Evolutionary conservation across 2,329 filamentous ascomycete genomes (phyloP).

Genomic region (Fusarium concolor): DNA sequence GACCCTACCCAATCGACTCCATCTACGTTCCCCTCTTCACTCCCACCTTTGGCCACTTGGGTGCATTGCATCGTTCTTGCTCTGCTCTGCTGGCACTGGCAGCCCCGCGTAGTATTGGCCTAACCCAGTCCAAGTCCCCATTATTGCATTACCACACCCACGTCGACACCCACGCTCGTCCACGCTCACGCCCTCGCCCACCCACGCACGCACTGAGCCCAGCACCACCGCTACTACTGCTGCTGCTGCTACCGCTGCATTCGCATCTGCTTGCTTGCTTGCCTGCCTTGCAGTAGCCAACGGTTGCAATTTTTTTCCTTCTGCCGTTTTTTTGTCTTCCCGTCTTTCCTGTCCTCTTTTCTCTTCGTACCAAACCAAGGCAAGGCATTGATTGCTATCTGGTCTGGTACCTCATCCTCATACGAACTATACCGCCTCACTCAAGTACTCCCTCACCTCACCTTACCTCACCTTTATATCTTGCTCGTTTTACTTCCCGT

Average conservation of each 20-base stretch:
- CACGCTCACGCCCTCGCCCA: no score
- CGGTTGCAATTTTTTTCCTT: constrained; percentile 37
- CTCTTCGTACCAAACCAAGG: constrained; percentile 13
- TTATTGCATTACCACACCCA: constrained; percentile 34
- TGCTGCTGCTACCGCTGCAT: constrained; percentile 9
- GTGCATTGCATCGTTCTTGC: constrained; percentile 46
- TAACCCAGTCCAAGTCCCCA: constrained; percentile 21
- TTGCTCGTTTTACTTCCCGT: constrained; percentile 18
- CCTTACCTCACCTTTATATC: neutral
- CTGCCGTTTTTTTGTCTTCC: constrained; percentile 43
- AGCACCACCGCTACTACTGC: constrained; percentile 39
- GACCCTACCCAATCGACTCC: constrained; percentile 33
- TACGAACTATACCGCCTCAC: constrained; percentile 23
- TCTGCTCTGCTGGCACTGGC: constrained; percentile 37
- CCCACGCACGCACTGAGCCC: constrained; percentile 30
- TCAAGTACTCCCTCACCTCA: constrained; percentile 15
- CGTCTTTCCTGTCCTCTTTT: constrained; percentile 32
- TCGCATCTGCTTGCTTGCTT: constrained; percentile 28
- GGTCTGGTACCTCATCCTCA: constrained; percentile 29
- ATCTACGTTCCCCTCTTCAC: constrained; percentile 33
- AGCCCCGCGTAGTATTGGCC: constrained; percentile 47
- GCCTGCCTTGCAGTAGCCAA: constrained; percentile 38
- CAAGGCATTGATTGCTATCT: constrained; percentile 20
- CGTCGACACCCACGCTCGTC: constrained; percentile 15
- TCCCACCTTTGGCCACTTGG: constrained; percentile 44